Conservation (phyloP, 768 basidiomycete genomes). For the Coprinopsis sp. region DNA sequence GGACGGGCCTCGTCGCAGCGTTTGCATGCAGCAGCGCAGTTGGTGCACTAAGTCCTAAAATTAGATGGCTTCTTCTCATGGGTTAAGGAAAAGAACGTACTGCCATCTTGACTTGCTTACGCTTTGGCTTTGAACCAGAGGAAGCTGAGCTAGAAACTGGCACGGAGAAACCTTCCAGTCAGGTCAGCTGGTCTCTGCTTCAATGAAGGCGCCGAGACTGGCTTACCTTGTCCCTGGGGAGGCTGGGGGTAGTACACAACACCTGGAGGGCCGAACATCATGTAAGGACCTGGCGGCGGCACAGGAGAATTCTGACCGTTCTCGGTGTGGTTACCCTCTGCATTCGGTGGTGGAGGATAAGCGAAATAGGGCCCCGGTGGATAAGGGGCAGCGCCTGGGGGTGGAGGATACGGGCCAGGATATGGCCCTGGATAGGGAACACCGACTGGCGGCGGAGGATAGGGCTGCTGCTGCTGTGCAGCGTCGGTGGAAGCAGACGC, state of each 20-base stretch:
- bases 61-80: neutral
- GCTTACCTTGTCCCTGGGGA: constrained; percentile 35
- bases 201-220: constrained; percentile 1
- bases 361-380: constrained; percentile 34
- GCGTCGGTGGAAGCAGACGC: no score
- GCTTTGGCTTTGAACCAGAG: constrained; percentile 45
- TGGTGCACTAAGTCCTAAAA: constrained; percentile 52
- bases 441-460: constrained; percentile 25
- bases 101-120: constrained; percentile 87
- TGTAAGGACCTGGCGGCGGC: constrained; percentile 31
- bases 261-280: constrained; percentile 40
- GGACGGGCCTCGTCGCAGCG: constrained; percentile 86
- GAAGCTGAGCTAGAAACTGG: constrained; percentile 17
- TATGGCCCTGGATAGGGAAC: constrained; percentile 29
- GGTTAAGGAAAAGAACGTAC: constrained; percentile 26
- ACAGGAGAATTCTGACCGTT: constrained; percentile 30
- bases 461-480: constrained; percentile 28
- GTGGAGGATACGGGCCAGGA: constrained; percentile 26
- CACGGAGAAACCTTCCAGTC: constrained; percentile 18
- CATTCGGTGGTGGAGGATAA: constrained; percentile 35
- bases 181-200: constrained; percentile 1
- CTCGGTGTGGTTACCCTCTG: constrained; percentile 33
- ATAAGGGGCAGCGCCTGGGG: constrained; percentile 31
- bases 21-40: constrained; percentile 85
- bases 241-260: constrained; percentile 42